A percentile compares a stretch with the other conserved stretches of the same genome.
These are phyloP conservation scores for Juncus inflexus DNA, from an alignment of 176 grass and related monocot species.

Conservation along the genomic window DNA sequence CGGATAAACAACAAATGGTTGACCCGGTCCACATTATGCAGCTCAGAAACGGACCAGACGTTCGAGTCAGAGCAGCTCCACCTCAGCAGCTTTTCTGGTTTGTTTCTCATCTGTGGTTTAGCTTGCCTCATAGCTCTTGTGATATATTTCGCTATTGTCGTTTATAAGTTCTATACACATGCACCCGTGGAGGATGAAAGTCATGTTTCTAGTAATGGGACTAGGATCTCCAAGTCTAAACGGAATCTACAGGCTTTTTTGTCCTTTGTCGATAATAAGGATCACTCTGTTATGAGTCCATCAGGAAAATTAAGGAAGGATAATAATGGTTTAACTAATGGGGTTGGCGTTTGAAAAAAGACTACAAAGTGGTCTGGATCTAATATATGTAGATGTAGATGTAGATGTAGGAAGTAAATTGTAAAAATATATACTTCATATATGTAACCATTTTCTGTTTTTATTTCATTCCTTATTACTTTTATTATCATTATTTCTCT, in stretches of 20 bases:
- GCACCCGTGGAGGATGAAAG: slow-evolving; percentile 6
- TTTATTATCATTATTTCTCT: too few species aligned
- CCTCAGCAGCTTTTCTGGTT: slow-evolving; percentile 57
- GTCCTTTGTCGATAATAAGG: slow-evolving; percentile 58
- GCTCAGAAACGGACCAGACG: slow-evolving; percentile 4
- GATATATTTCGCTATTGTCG: slow-evolving; percentile 41
- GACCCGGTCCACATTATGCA: slow-evolving; percentile 13
- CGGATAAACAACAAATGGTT: slow-evolving; percentile 79
- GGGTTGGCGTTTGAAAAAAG: not conserved
- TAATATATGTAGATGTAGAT: too few species aligned
- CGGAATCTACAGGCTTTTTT: slow-evolving; percentile 49
- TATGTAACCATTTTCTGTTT: too few species aligned
- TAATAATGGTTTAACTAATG: not conserved
- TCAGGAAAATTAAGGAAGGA: slow-evolving; percentile 1
- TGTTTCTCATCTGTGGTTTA: slow-evolving; percentile 69
- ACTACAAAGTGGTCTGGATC: too few species aligned
- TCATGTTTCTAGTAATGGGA: not conserved
- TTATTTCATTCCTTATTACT: too few species aligned
- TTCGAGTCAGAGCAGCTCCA: slow-evolving; percentile 46
- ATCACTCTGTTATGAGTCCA: slow-evolving; percentile 7
- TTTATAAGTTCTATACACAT: slow-evolving; percentile 40
- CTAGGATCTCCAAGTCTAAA: not conserved
- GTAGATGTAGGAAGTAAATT: too few species aligned
- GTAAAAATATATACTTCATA: too few species aligned
- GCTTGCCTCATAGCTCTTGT: slow-evolving; percentile 55